Percentiles rank a stretch among this genome's conserved stretches.
These are phyloP conservation scores for Hirsutella thompsonii DNA, from an alignment of 2,329 filamentous ascomycete genomes.

Conservation along the genomic window DNA sequence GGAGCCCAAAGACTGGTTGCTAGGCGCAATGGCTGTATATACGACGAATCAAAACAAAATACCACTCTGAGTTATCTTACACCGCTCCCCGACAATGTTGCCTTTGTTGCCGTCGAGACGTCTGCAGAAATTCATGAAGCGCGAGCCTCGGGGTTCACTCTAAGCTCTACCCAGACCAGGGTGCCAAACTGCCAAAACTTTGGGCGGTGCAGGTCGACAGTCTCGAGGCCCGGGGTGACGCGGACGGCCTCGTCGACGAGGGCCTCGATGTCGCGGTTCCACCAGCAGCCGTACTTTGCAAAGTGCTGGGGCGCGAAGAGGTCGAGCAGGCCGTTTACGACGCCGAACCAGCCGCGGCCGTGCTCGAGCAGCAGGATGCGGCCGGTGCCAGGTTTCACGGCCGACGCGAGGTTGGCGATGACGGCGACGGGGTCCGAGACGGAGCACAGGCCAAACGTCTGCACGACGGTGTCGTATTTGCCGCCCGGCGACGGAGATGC, in stretches of 20 bases:
- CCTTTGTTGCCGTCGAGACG: neutral
- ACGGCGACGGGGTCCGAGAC: constrained; percentile 42
- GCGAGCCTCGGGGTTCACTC: constrained; percentile 14
- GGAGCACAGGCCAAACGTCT: constrained; percentile 53
- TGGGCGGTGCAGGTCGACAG: constrained; percentile 40
- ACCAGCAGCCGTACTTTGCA: constrained; percentile 52
- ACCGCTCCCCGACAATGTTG: neutral
- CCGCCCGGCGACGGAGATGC: constrained; percentile 14
- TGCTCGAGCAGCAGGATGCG: constrained; percentile 51
- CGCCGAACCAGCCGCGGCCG: constrained; percentile 40
- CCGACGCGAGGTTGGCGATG: constrained; percentile 37
- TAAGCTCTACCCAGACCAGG: constrained; percentile 44
- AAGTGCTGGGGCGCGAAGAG: constrained; percentile 41
- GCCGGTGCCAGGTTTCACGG: constrained; percentile 39
- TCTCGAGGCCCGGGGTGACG: constrained; percentile 38
- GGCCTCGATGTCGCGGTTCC: constrained; percentile 49
- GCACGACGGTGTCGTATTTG: constrained; percentile 49
- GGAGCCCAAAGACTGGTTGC: neutral
- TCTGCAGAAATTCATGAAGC: neutral
- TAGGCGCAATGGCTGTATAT: constrained; percentile 3
- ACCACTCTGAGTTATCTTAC: constrained; percentile 2
- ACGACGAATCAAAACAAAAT: constrained; percentile 3
- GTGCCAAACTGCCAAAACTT: constrained; percentile 42
- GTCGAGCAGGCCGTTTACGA: constrained; percentile 45
- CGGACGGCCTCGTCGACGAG: constrained; percentile 37